Base-by-base conservation (phyloP, 164 flowering plant genomes). In the Berberis thunbergii region DNA sequence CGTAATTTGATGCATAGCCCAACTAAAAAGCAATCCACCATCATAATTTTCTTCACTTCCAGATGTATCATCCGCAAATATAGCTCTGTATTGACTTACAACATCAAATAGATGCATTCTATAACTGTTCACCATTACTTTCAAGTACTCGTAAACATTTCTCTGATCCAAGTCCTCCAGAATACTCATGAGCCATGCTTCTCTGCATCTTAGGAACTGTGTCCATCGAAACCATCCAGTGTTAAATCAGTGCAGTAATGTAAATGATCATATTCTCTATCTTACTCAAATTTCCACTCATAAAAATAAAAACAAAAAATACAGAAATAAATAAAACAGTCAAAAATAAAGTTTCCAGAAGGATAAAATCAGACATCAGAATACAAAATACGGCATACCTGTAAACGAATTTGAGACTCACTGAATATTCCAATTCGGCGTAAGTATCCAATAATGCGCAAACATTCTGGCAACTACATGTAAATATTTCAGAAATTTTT, bases 371-470 rank as follows among this genome's bases (percentile, higher is more conserved):
- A 26, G 26, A 26, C 26, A 26, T 26, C 26, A 0, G 40, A n/a
- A 49, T 49, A 38, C 7, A 50, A 6, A 62, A 64, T 8, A 38
- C 2, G 11, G 4, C 41, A 63, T 58, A 91, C 99, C 96, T 86
- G 97, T 61, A 94, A 74, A 44, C 97, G 95, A 96, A 94, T 84
- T 76, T 91, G 96, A 69, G 85, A 89, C 69, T 94, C 97, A 46
- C 82, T 86, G 68, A 83, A 94, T n/a, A 91, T 96, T 77, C 99
- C 96, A 59, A 94, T 91, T n/a, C 99, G 87, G 53, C 96, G 95
- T 69, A 94, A 69, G 75, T 94, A 89, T 76, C 97, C 97, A 81
- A 94, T 89, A 42, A 94, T 82, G 39, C 96, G 89, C 7, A 91
- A 91, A 75, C 97, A 94, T 62, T 94, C 99, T 38, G 99, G 95